Evolutionary conservation across 2,329 filamentous ascomycete species (phyloP), one percentile per base, ranked within the genome.

Genomic region (Alternaria sp.): DNA sequence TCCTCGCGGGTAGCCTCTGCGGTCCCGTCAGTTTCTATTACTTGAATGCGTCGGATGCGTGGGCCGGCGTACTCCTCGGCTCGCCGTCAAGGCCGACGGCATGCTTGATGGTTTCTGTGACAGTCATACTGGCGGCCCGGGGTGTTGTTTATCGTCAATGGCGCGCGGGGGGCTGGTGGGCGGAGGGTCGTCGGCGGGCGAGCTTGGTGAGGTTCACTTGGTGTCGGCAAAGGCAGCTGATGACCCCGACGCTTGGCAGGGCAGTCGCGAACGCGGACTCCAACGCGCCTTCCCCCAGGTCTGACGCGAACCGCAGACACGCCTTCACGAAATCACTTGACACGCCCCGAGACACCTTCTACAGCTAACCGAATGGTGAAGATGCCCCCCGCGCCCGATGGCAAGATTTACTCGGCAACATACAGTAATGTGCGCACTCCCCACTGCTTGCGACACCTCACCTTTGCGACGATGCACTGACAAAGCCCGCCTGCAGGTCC

Each of bases 1-100:
- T 96, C 92, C 85, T 96, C 90, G 82, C 93, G 89, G 69, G 92
- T 93, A 72, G 93, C 93, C 81, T 87, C 90, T 93, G 78, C 71
- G 45, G n/a, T 13, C 28, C 40, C 23, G 74, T 77, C 76, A 82
- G 76, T 73, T 30, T 60, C 23, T 73, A 19, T 40, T 52, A 8
- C n/a, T 28, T 77, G 69, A 61, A 43, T 66, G 65, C 47, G 59
- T 47, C 36, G n/a, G 45, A 50, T 65, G 68, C 68, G 61, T 65
- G 68, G 65, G 63, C 62, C 51, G 53, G 74, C 76, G 71, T 65
- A 79, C 76, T 75, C 54, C 62, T 60, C 5, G 72, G 71, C 63
- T 74, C 73, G 73, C 73, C 74, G 65, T 76, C 72, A 61, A 85
- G 78, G 65, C 83, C 83, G 62, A 85, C 82, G 65, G 82, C 82